Evolutionary conservation across 495 filamentous ascomycete species (phyloP), one percentile per base, ranked within the genome.

Genomic region (Mytilinidion resinicola): DNA sequence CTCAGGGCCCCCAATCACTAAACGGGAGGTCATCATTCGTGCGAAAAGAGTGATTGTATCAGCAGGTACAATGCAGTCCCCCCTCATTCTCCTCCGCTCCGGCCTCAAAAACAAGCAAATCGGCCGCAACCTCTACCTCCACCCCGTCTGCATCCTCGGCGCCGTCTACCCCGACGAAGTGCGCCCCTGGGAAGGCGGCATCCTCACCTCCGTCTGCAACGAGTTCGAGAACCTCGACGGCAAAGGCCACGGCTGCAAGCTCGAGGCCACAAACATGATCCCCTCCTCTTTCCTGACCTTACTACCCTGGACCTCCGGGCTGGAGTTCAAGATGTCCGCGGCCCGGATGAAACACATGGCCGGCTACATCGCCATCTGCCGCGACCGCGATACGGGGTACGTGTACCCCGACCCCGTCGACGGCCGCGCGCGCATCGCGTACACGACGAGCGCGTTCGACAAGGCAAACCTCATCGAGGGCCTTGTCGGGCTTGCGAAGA

Each of bases 31-130:
- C 14, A 76, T 82, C 41, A 78, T 96, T 50, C 88, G 81, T 62
- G 90, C 91, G 0, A 91, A 90, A 76, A 87, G 84, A 62, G 89
- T 96, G 0, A 80, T 96, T 20, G 71, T 95, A 10, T 85, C 87
- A 1, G 78, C 78, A 41, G 91, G 91, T 7, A 80, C 83, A 1
- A 71, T 96, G 48, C 79, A 88, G 53, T 88, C 82, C 54, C 91
- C 91, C 3, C 69, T 93, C 0, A 67, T 97, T 6, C 74, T 96
- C 41, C 72, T 84, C 61, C 86, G 85, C 33, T 91, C 88, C 56
- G 88, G 90, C 41, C 62, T 78, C 21, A 79, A 85, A 73, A 96
- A 95, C 58, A 75, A 74, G 4, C 86, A 96, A 46, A 87, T 97
- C 60, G 91, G 91, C n/a, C 82, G 78, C 15, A 86, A 96, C 65